These are phyloP conservation scores for Castanea mollissima DNA, from an alignment of 306 rosid genomes.

Conservation along the genomic window DNA sequence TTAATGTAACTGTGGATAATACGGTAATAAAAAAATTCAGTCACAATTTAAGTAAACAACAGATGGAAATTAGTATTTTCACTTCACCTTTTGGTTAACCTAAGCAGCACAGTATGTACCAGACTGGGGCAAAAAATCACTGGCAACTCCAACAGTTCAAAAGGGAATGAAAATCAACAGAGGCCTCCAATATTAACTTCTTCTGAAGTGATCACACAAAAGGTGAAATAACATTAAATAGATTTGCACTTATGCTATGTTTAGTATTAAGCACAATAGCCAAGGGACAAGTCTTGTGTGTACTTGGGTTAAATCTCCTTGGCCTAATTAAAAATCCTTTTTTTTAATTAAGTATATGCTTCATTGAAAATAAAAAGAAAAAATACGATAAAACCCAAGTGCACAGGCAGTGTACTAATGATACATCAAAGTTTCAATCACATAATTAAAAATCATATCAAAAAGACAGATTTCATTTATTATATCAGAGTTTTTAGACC, in stretches of 20 bases:
- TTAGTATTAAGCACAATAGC: neutral
- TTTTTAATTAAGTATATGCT: too few species aligned
- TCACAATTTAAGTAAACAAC: neutral
- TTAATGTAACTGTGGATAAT: neutral
- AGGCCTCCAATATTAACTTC: conserved; percentile 1
- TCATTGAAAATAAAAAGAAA: too few species aligned
- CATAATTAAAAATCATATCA: neutral
- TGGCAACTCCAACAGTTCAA: neutral
- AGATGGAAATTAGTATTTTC: neutral
- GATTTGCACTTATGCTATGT: neutral
- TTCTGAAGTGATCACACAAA: conserved; percentile 7
- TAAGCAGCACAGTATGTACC: neutral
- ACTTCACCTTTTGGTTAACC: neutral
- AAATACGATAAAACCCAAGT: too few species aligned
- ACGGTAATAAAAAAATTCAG: neutral
- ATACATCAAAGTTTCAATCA: neutral
- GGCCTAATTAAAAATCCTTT: too few species aligned
- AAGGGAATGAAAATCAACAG: neutral
- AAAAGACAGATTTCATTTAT: neutral
- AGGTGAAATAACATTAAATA: neutral
- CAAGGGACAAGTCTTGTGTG: neutral
- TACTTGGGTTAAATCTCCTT: neutral
- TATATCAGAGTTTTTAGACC: neutral
- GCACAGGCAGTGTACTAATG: too few species aligned
- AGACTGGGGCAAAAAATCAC: conserved; percentile 2